Evolutionary conservation across 2,329 filamentous ascomycete species (phyloP), one percentile per base, ranked within the genome.

Genomic region (Monosporascus sp.): DNA sequence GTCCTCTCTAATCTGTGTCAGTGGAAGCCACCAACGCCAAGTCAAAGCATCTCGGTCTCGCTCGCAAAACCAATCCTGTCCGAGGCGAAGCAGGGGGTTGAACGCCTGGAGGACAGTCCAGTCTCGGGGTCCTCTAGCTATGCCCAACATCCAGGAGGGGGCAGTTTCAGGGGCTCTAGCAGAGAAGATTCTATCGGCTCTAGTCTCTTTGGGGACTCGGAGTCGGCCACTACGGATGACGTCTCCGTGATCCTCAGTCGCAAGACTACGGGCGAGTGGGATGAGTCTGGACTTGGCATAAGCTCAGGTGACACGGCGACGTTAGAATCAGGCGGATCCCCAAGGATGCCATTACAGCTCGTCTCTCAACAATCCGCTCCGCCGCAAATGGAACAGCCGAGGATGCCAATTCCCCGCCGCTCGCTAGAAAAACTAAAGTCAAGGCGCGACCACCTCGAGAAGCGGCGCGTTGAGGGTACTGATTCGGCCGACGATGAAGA

Each of bases 401-500:
- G 75, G 41, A 60, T 71, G 41, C 69, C 74, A 1, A 71, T 75
- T 2, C 76, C 82, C 25, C 81, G 81, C 56, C 84, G 85, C 25
- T 89, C 88, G 4, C 76, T 84, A 2, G 90, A 96, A 63, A 85
- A 87, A 58, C 81, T 91, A 24, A 84, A 82, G 58, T 82, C 83
- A 3, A 93, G 89, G 68, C 83, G 87, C 35, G 88, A 91, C 58
- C 85, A 84, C 6, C 71, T 90, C 37, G 89, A 96, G 63, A 89
- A 83, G 61, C 81, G 84, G 45, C 81, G 83, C 17, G 73, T 84
- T 38, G 90, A 96, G 61, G 85, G 88, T 37, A 82, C 76, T 52
- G 93, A 97, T 63, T 96, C 90, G 31, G 92, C 92, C 5, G 93
- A 97, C 63, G 93, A 97, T 61, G 93, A 97, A 70, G 93, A 97